These are phyloP conservation scores for Coemansia guatemalensis DNA, from an alignment of 192 early-diverging fungal species.

Conservation along the genomic window DNA sequence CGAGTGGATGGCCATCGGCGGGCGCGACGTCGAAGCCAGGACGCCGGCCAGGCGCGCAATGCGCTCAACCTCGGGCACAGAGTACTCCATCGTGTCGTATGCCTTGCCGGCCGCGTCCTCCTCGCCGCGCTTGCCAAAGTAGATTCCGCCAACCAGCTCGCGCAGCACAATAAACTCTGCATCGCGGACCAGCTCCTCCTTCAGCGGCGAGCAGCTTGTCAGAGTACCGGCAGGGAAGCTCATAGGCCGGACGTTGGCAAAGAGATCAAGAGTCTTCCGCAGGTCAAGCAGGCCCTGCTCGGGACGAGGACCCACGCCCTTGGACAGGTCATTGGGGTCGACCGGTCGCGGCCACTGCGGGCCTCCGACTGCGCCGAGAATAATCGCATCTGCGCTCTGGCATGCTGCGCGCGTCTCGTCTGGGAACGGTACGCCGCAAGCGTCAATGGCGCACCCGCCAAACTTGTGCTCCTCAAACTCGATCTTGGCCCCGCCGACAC, in stretches of 20 bases:
- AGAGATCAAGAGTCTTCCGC: conserved; percentile 90
- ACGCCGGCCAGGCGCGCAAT: conserved; percentile 93
- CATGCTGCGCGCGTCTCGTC: conserved; percentile 79
- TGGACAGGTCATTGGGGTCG: conserved; percentile 64
- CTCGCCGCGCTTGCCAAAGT: conserved; percentile 93
- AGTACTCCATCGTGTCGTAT: conserved; percentile 94
- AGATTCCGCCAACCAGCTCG: conserved; percentile 96
- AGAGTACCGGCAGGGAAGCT: conserved; percentile 85
- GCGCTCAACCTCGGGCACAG: conserved; percentile 85
- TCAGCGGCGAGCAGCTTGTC: conserved; percentile 82
- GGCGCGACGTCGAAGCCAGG: conserved; percentile 74
- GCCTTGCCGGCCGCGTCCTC: conserved; percentile 80
- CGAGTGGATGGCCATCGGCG: conserved; percentile 86
- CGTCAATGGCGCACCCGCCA: conserved; percentile 91
- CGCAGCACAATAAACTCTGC: conserved; percentile 91
- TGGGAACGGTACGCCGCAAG: conserved; percentile 84
- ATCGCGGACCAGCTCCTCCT: conserved; percentile 85
- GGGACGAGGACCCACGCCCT: conserved; percentile 77
- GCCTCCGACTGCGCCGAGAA: conserved; percentile 97
- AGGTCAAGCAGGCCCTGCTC: conserved; percentile 93
- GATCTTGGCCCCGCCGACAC: conserved; percentile 61
- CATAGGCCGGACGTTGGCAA: conserved; percentile 96
- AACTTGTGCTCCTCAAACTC: conserved; percentile 80
- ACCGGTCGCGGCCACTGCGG: conserved; percentile 86
- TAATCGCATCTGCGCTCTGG: conserved; percentile 82